Conservation (phyloP, 2,329 filamentous ascomycete species). For the Aureobasidium sp. region DNA sequence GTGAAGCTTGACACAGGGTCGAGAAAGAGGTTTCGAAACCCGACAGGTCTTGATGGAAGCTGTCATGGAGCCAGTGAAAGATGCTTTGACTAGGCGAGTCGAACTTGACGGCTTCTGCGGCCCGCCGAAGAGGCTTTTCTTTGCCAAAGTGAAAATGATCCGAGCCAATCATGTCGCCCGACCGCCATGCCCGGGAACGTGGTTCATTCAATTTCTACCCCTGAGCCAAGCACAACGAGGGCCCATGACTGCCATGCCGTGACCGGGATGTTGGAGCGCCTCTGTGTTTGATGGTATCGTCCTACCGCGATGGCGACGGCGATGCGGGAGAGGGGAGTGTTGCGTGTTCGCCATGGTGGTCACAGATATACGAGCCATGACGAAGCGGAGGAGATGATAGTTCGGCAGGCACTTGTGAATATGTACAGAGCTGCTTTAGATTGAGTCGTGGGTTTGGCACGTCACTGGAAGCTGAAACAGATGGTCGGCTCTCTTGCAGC, state of each 20-base stretch:
- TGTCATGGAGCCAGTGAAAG: neutral
- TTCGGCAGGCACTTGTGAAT: neutral
- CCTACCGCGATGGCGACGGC: neutral
- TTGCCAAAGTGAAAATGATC: neutral
- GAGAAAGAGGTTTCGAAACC: neutral
- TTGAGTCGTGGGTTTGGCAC: neutral
- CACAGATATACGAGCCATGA: neutral
- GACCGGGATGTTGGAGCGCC: neutral
- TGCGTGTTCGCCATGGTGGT: constrained; percentile 3
- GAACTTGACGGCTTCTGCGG: constrained; percentile 4
- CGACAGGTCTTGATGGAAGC: constrained; percentile 5
- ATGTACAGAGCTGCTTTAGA: neutral
- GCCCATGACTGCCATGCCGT: neutral
- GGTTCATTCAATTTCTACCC: constrained; percentile 12
- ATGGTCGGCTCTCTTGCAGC: constrained; percentile 7
- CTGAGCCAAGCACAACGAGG: constrained; percentile 8
- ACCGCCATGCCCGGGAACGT: constrained; percentile 9
- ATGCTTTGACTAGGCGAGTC: neutral
- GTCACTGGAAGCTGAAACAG: constrained; percentile 3
- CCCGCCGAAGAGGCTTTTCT: constrained; percentile 1
- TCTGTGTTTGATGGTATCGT: neutral
- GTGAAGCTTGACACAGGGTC: neutral
- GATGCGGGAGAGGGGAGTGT: neutral
- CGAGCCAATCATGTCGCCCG: constrained; percentile 1
- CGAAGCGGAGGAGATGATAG: constrained; percentile 1